Evolutionary conservation across 2,329 filamentous ascomycete species (phyloP).

Genomic region (Ophiocordyceps camponoti-leonardi): DNA sequence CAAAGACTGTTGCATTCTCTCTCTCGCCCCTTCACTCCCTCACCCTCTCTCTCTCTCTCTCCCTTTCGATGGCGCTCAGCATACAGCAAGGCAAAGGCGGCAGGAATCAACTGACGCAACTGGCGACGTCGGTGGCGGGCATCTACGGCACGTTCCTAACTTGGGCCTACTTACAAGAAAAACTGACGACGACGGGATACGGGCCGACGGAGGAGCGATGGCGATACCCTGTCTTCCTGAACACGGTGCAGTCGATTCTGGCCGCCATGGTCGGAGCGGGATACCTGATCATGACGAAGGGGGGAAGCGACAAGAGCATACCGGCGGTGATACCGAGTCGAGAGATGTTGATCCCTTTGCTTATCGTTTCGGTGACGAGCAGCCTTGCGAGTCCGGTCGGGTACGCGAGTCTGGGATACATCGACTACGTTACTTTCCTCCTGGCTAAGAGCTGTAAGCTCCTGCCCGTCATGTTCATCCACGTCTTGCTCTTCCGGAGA

Average conservation of each 20-base stretch:
- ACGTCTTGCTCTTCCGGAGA: slow-evolving; percentile 79
- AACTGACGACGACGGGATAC: slow-evolving; percentile 86
- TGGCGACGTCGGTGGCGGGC: slow-evolving; percentile 75
- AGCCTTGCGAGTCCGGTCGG: slow-evolving; percentile 90
- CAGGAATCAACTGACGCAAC: slow-evolving; percentile 36
- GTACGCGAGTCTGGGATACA: slow-evolving; percentile 79
- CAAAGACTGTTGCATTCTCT: neutral
- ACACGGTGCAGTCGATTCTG: slow-evolving; percentile 86
- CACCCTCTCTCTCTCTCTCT: neutral
- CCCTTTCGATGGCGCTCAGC: neutral
- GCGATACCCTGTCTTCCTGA: slow-evolving; percentile 86
- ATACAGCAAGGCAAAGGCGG: neutral
- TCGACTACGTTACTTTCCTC: slow-evolving; percentile 96
- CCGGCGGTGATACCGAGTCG: slow-evolving; percentile 61
- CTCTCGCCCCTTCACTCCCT: too few species aligned
- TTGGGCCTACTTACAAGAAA: slow-evolving; percentile 94
- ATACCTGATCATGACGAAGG: slow-evolving; percentile 58
- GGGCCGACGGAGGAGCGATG: slow-evolving; percentile 55
- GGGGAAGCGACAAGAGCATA: slow-evolving; percentile 14
- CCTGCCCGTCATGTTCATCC: slow-evolving; percentile 94
- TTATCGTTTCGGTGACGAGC: slow-evolving; percentile 73
- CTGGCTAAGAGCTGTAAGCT: slow-evolving; percentile 97
- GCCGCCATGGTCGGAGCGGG: slow-evolving; percentile 66
- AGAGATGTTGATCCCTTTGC: slow-evolving; percentile 58
- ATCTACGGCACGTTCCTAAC: slow-evolving; percentile 96